Conservation (phyloP, 352 stramenopile species). For the Discostella stelligera region DNA sequence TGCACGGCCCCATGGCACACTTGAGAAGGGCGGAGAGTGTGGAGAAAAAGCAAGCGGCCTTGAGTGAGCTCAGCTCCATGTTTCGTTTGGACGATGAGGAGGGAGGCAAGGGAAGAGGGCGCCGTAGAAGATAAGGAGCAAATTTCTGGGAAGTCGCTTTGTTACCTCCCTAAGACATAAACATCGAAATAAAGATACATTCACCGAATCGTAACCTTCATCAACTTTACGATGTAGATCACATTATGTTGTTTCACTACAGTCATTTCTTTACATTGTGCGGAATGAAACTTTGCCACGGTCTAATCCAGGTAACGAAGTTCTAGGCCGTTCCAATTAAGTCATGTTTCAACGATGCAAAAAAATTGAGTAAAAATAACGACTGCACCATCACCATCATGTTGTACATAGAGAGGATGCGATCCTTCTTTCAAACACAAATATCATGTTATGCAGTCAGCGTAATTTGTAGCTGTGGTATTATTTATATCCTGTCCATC, state of each 20-base stretch:
- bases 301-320: too few species aligned
- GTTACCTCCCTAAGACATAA: too few species aligned
- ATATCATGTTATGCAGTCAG: not conserved
- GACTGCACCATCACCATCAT: not conserved
- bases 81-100: constrained; percentile 79
- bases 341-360: not conserved
- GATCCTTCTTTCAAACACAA: not conserved
- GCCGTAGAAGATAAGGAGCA: constrained; percentile 31
- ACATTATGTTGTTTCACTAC: not conserved
- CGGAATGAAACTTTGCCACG: not conserved
- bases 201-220: not conserved
- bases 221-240: not conserved
- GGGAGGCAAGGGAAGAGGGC: constrained; percentile 35
- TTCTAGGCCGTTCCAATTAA: too few species aligned
- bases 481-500: constrained; percentile 55
- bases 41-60: constrained; percentile 72
- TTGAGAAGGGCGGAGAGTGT: constrained; percentile 82
- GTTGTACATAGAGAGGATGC: not conserved
- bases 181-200: not conserved
- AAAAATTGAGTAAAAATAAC: not conserved
- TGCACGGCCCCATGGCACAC: constrained; percentile 87
- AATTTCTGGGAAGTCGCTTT: not conserved
- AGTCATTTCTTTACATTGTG: not conserved
- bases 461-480: not conserved
- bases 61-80: constrained; percentile 83